Percentiles rank a stretch among this genome's conserved stretches.
phyloP scores from a whole-genome alignment of 1,284 basidiomycete genomes.

The Fereydounia khargensis region DNA sequence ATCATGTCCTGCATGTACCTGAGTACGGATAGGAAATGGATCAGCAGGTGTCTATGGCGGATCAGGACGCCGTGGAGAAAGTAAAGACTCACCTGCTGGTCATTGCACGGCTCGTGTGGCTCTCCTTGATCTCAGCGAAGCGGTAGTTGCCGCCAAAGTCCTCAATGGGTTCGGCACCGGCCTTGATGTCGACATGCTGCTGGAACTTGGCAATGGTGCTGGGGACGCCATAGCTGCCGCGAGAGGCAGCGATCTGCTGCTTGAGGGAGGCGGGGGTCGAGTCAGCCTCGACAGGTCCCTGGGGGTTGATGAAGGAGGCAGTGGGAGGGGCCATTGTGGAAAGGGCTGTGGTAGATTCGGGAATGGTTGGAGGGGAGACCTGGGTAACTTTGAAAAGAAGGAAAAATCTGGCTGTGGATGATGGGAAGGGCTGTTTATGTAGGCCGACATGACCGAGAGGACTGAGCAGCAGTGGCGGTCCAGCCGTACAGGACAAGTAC shows the following conservation, averaged over 20 bases:
- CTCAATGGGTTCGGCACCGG: slow-evolving; percentile 46
- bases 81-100: slow-evolving; percentile 15
- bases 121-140: slow-evolving; percentile 53
- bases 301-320: slow-evolving; percentile 24
- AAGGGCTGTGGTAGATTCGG: no score
- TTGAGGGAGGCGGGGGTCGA: slow-evolving; percentile 16
- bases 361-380: no score
- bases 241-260: slow-evolving; percentile 9
- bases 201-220: slow-evolving; percentile 10
- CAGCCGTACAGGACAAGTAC: no score
- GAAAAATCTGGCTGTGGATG: no score
- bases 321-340: slow-evolving; percentile 41
- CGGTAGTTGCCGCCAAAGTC: slow-evolving; percentile 49
- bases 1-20: slow-evolving; percentile 53
- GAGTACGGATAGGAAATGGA: not conserved
- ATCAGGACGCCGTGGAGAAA: not conserved
- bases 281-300: slow-evolving; percentile 1
- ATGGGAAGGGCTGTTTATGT: no score
- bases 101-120: slow-evolving; percentile 51
- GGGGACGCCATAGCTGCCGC: slow-evolving; percentile 4
- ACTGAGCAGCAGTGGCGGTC: no score
- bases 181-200: slow-evolving; percentile 41
- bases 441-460: no score
- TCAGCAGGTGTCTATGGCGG: not conserved
- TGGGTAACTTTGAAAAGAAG: no score